Conservation (phyloP, 2,329 filamentous ascomycete genomes). For the Periglandula ipomoeae region DNA sequence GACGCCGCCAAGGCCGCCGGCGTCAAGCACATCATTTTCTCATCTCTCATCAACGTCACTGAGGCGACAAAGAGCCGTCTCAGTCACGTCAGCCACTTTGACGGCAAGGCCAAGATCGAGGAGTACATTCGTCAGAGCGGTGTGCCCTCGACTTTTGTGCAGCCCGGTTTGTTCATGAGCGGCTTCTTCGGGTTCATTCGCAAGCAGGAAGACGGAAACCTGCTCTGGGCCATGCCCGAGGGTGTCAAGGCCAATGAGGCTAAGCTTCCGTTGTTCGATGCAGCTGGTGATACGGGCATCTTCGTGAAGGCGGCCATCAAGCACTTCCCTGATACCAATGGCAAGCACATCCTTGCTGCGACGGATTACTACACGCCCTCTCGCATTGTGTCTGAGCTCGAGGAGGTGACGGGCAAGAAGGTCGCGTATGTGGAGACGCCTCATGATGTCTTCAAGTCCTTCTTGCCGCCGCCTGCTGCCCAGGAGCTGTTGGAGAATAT, state of each 20-base stretch:
- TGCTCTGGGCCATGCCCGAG: constrained; percentile 17
- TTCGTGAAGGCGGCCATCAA: constrained; percentile 27
- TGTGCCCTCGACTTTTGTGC: constrained; percentile 41
- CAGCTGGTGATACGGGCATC: constrained; percentile 28
- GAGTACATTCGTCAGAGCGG: constrained; percentile 42
- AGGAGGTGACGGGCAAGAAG: constrained; percentile 24
- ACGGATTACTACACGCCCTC: constrained; percentile 26
- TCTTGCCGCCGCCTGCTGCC: constrained; percentile 18
- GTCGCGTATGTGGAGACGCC: constrained; percentile 21
- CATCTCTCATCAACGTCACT: constrained; percentile 31
- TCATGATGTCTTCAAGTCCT: constrained; percentile 26
- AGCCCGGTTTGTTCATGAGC: constrained; percentile 46
- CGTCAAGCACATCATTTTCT: constrained; percentile 37
- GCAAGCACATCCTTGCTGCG: constrained; percentile 27
- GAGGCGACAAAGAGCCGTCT: constrained; percentile 28
- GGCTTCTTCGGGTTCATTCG: constrained; percentile 27
- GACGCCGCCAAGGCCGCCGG: constrained; percentile 34
- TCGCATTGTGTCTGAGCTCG: constrained; percentile 24
- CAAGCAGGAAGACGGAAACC: constrained; percentile 21
- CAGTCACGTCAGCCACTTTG: constrained; percentile 38
- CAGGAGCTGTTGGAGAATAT: constrained; percentile 34
- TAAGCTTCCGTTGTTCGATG: constrained; percentile 29
- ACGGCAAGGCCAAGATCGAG: constrained; percentile 47
- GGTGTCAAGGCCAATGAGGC: constrained; percentile 20
- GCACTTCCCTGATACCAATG: constrained; percentile 21